Evolutionary conservation across 257 asterid genomes (phyloP).

Genomic region (Przewalskia tangutica): DNA sequence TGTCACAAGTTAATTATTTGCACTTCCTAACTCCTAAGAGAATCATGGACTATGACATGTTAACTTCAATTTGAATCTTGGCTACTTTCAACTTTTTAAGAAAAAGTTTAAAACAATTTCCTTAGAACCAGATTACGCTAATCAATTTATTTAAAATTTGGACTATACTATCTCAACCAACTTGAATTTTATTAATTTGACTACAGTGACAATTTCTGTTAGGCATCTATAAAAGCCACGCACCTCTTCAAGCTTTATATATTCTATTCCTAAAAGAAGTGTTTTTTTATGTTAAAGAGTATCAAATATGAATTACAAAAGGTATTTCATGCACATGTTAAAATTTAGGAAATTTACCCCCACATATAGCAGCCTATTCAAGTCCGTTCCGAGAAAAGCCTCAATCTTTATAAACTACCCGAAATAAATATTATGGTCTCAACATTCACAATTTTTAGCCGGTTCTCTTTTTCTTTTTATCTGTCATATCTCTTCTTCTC

Average conservation of each 20-base stretch:
- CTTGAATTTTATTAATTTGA: not conserved
- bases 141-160: not conserved
- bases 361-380: not conserved
- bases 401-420: not conserved
- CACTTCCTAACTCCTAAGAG: not conserved
- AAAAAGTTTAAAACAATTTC: not conserved
- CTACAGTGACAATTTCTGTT: not conserved
- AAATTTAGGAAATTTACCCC: not conserved
- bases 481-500: not conserved
- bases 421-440: not conserved
- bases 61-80: not conserved
- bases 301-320: conserved; percentile 18
- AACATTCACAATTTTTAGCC: not conserved
- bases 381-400: not conserved
- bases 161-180: not conserved
- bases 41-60: not conserved
- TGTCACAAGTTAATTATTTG: not conserved
- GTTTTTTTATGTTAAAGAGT: not conserved
- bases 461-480: not conserved
- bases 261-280: not conserved
- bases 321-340: not conserved
- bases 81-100: not conserved
- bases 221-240: not conserved
- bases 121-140: not conserved
- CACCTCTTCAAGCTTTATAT: not conserved